Base-by-base conservation (phyloP, 2,329 filamentous ascomycete genomes). In the Calonectria montana region DNA sequence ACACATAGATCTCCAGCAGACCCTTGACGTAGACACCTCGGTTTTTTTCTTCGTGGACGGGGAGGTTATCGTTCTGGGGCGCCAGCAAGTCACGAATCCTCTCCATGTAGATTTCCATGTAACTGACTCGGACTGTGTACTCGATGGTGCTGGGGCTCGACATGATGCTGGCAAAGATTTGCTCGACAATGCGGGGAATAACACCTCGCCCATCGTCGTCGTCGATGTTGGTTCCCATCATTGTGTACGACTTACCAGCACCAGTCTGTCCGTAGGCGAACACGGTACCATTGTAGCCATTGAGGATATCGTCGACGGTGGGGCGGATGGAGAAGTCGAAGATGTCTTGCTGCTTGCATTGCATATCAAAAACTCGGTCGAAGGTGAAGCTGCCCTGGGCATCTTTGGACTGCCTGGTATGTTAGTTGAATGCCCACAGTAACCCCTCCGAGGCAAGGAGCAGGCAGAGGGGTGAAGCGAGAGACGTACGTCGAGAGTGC, bases 41-140 rank as follows among this genome's bases (percentile, higher is more conserved):
- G 81, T 93, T 97, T 89, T 98, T 98, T 85, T 98, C 97, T 81
- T 99, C 97, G 85, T 98, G 97, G n/a, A 98, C 93, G 0, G 96
- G 96, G 65, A 99, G 87, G 81, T 98, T 98, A 86, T 98, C 96
- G 84, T 98, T 98, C 72, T 96, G 94, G 13, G 97, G 97, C 27
- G 93, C 92, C 75, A 99, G 87, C 80, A 99, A 86, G 91, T 99
- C 97, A 80, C 96, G 92, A 83, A 99, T 98, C 78, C 94, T 92
- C 87, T 99, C 97, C 97, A 98, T 99, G 88, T 99, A 99, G 76
- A 99, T 98, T 85, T 99, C 97, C 96, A 99, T 98, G 85, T 98
- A 98, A 84, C 95, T 98, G 81, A 98, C 96, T 69, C 96, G 92
- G 65, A 99, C 96, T n/a, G 96, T 98, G 84, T 98, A 98, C 85